Evolutionary conservation across 2,329 filamentous ascomycete genomes (phyloP), one percentile per base, ranked within the genome.

Genomic region (Neurospora crassa): DNA sequence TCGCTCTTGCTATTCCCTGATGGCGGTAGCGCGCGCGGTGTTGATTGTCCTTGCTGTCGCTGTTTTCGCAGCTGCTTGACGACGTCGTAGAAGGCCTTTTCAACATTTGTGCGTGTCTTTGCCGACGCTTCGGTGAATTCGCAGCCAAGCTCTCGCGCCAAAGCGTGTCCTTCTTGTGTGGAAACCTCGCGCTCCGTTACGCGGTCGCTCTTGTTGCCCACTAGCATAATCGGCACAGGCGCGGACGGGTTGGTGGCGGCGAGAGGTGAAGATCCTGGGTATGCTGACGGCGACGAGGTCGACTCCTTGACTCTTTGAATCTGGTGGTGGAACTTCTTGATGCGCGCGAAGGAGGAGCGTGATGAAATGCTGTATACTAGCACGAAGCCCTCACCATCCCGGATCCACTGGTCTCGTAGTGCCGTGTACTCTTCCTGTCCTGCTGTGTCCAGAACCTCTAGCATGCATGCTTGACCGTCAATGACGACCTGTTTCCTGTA

Each of bases 351-450:
- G 24, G 95, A 98, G 42, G 94, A 94, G 78, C 96, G 91, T 69
- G 95, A 98, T 16, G 96, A 97, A 82, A 99, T 98, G 84, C 94
- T 97, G 86, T 99, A 98, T 75, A 99, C 96, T 73, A 99, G 87
- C 40, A 99, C 93, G 80, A 98, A 98, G 24, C 96, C 96, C 81
- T 99, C 96, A 76, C 96, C 95, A 79, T 98, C 95, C 77, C 96
- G 90, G 81, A 98, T 98, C 95, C 95, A 98, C 84, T 98, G 96
- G 81, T 98, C 96, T 79, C 96, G 89, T 78, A 98, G 85, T 67
- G 96, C 96, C 74, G 95, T 97, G 83, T 98, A 99, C 84, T 99
- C 96, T 84, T 99, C 96, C 82, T 99, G 96, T 71, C 96, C 96
- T 69, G 96, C 96, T 70, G 96, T 99, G 83, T 99, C 96, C 78